Evolutionary conservation across 495 filamentous ascomycete genomes (phyloP).

Genomic region (Aspergillus nanangensis): DNA sequence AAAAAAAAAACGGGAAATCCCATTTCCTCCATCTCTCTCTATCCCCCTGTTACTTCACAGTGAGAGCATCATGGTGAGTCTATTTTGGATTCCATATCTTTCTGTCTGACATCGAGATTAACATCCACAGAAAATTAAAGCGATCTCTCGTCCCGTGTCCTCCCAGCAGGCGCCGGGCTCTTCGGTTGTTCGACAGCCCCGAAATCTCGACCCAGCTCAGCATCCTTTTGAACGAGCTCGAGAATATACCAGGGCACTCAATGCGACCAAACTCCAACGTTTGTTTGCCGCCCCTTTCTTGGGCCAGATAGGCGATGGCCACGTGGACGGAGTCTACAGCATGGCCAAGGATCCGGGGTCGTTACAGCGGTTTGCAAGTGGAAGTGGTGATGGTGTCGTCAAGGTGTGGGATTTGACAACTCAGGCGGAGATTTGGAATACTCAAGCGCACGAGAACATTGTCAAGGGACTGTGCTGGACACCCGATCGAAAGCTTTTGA

Average conservation of each 20-base stretch:
- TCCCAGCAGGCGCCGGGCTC: conserved; percentile 78
- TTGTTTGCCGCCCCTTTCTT: conserved; percentile 96
- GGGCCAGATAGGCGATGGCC: conserved; percentile 78
- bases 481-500: conserved; percentile 75
- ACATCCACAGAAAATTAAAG: conserved; percentile 76
- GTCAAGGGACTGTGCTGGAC: conserved; percentile 92
- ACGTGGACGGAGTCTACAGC: conserved; percentile 87
- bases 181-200: conserved; percentile 63
- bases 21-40: not conserved
- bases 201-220: conserved; percentile 87
- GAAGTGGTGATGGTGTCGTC: conserved; percentile 79
- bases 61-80: conserved; percentile 19
- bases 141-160: conserved; percentile 71
- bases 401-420: conserved; percentile 91
- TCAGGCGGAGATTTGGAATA: conserved; percentile 74
- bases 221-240: conserved; percentile 94
- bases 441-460: conserved; percentile 78
- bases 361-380: conserved; percentile 68
- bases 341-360: conserved; percentile 68
- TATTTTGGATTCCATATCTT: not conserved
- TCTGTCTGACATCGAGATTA: too few relatives aligned
- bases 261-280: conserved; percentile 89
- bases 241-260: conserved; percentile 85
- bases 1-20: not conserved
- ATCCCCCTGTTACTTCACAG: not conserved